Evolutionary conservation across 2,329 filamentous ascomycete species (phyloP).

Genomic region (Pseudomassariella vexata): DNA sequence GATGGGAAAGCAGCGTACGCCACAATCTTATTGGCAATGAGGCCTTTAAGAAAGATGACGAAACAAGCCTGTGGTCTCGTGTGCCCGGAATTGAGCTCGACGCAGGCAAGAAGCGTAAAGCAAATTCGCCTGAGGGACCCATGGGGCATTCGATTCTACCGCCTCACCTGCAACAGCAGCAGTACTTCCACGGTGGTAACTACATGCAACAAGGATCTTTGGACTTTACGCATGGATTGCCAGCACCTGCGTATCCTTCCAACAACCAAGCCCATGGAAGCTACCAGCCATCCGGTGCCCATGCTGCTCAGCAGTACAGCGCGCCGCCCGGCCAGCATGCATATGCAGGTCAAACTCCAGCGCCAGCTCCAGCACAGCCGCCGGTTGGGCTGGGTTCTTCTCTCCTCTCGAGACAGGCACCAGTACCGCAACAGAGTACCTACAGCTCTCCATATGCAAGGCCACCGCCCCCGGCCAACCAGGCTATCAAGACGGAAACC

Average conservation of each 20-base stretch:
- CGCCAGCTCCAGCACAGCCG: conserved; percentile 22
- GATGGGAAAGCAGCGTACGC: conserved; percentile 62
- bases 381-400: conserved; percentile 17
- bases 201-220: conserved; percentile 18
- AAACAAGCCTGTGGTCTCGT: conserved; percentile 50
- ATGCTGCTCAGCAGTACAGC: conserved; percentile 14
- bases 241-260: conserved; percentile 14
- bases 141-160: conserved; percentile 20
- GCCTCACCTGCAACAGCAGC: conserved; percentile 20
- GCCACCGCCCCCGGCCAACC: conserved; percentile 18
- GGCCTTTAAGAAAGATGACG: conserved; percentile 53
- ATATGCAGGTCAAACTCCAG: conserved; percentile 1
- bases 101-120: conserved; percentile 55
- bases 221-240: conserved; percentile 16
- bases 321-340: neutral
- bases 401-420: conserved; percentile 16
- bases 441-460: conserved; percentile 26
- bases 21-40: conserved; percentile 59
- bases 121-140: conserved; percentile 43
- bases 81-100: conserved; percentile 54
- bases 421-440: conserved; percentile 20
- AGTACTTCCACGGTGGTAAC: conserved; percentile 23
- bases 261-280: conserved; percentile 15
- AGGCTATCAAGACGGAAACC: conserved; percentile 17
- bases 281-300: conserved; percentile 14